phyloP scores from a whole-genome alignment of 1,284 basidiomycete species.

The Naganishia albida region DNA sequence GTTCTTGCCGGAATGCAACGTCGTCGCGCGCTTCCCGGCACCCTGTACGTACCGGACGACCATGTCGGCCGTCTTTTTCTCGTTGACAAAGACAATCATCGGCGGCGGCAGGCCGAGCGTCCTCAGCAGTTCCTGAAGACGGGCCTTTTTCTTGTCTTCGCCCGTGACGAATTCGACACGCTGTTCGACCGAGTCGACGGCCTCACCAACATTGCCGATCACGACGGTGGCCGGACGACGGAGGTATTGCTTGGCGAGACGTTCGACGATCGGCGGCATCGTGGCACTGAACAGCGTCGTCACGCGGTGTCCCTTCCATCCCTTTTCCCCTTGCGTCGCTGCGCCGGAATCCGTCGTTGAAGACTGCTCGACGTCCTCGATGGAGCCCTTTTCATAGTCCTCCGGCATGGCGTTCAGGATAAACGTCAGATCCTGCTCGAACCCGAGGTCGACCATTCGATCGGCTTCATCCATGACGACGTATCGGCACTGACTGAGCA shows the following conservation, averaged over 20 bases:
- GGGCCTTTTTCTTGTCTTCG: conserved; percentile 86
- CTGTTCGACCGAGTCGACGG: conserved; percentile 97
- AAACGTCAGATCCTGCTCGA: conserved; percentile 90
- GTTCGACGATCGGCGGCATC: conserved; percentile 95
- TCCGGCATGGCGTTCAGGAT: conserved; percentile 90
- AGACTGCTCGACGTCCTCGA: conserved; percentile 53
- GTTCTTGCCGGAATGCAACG: conserved; percentile 94
- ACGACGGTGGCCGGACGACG: conserved; percentile 91
- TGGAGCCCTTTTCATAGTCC: conserved; percentile 71
- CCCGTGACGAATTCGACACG: conserved; percentile 87
- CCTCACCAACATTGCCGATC: conserved; percentile 95
- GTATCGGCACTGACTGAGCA: conserved; percentile 93
- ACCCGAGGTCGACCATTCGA: conserved; percentile 96
- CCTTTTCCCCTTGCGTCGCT: conserved; percentile 61
- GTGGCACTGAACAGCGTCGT: conserved; percentile 96
- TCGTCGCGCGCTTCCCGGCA: conserved; percentile 79
- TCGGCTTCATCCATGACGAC: conserved; percentile 99
- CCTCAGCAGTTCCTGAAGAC: conserved; percentile 86
- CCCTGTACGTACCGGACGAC: conserved; percentile 87
- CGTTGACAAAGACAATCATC: conserved; percentile 98
- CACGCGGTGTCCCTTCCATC: conserved; percentile 72
- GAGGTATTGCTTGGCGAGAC: conserved; percentile 90
- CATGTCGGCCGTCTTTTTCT: conserved; percentile 97
- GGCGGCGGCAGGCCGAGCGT: conserved; percentile 77
- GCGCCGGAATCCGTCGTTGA: conserved; percentile 22